Evolutionary conservation across 2,329 filamentous ascomycete species (phyloP), one percentile per base, ranked within the genome.

Genomic region (Colletotrichum orbiculare): DNA sequence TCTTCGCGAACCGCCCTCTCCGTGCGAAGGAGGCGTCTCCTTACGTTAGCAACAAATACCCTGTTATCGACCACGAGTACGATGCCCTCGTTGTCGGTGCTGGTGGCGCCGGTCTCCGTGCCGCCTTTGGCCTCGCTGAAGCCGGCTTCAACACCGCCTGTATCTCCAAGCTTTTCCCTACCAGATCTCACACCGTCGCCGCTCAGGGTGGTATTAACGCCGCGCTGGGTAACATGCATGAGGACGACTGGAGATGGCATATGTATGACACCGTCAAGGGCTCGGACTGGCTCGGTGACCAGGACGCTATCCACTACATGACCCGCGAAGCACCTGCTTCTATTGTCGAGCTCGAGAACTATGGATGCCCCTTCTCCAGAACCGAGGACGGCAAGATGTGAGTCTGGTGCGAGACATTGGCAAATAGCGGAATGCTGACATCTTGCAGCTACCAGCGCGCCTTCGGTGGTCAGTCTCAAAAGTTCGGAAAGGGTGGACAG

Each of bases 251-350:
- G 94, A 90, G 94, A 85, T 97, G 94, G 94, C 94, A 97, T 83
- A 97, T 97, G 94, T 97, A 97, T 85, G 94, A 97, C 80, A 97
- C 94, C 47, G 94, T 97, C 77, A 97, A 97, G 86, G 94, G 94
- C 70, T 97, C 93, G 70, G 94, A 97, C 85, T 97, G 94, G 94
- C 88, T 97, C 55, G 94, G 94, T 79, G 94, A 97, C 80, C 94
- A 97, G 82, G 94, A 97, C 78, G 94, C 94, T 70, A 97, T 97
- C 76, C 94, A 97, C 83, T 97, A 97, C 85, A 97, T 97, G 94
- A 97, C 94, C 74, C 88, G 94, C 75, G 94, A 97, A 83, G 94
- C 94, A 67, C 94, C 94, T 39, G 89, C 91, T 67, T 95, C 92
- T 71, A 94, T 97, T 72, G 91, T 96, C 77, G 94, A 97, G 82